phyloP scores from a whole-genome alignment of 1,284 basidiomycete species.

The Heliocybe sulcata region DNA sequence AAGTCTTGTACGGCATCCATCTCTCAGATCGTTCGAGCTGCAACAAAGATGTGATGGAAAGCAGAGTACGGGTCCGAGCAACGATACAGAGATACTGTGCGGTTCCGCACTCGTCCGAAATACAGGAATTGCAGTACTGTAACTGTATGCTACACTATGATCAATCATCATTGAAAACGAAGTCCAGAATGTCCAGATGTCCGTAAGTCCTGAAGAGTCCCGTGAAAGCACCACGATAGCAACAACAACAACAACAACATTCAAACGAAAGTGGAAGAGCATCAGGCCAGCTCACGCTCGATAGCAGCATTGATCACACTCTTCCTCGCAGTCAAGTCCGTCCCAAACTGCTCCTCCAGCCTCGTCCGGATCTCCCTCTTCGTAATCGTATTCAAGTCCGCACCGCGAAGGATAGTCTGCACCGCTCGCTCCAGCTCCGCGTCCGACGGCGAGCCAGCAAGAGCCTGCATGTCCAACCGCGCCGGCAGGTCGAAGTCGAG shows the following conservation, averaged over 20 bases:
- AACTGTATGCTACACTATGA: too few species aligned
- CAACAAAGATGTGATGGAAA: too few species aligned
- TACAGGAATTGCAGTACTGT: too few species aligned
- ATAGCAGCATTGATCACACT: constrained; percentile 64
- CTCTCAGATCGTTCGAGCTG: too few species aligned
- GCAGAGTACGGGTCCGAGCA: too few species aligned
- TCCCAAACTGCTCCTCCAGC: constrained; percentile 72
- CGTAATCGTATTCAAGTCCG: constrained; percentile 84
- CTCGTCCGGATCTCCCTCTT: constrained; percentile 83
- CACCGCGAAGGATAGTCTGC: constrained; percentile 60
- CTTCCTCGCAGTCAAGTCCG: constrained; percentile 63
- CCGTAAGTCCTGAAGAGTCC: not conserved
- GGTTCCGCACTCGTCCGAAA: too few species aligned
- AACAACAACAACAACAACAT: not conserved
- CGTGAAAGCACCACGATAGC: too few species aligned
- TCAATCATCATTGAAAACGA: not conserved
- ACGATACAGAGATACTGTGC: too few species aligned
- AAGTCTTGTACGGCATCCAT: too few species aligned
- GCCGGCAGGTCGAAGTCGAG: constrained; percentile 58
- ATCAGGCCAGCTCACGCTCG: constrained; percentile 41
- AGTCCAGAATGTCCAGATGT: not conserved
- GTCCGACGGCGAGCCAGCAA: constrained; percentile 39
- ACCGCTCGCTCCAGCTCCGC: constrained; percentile 69
- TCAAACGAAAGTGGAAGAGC: not conserved
- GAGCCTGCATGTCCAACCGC: constrained; percentile 42